These are phyloP conservation scores for Xylariaceae sp. DNA, from an alignment of 2,329 filamentous ascomycete genomes.

Conservation along the genomic window DNA sequence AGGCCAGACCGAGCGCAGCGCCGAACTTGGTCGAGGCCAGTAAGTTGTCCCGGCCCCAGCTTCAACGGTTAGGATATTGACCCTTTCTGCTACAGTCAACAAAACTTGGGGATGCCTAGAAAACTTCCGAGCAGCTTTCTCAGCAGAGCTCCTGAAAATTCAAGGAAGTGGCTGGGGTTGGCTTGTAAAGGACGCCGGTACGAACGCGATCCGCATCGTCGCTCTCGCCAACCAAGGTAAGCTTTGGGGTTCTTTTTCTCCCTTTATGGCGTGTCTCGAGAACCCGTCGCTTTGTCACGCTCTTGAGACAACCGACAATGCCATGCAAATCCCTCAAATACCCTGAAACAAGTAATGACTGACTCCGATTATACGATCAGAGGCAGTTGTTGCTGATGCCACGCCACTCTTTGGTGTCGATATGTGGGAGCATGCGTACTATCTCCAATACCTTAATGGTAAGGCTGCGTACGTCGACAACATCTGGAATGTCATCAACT, in stretches of 20 bases:
- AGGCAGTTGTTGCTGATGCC: slow-evolving; percentile 62
- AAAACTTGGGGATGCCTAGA: slow-evolving; percentile 67
- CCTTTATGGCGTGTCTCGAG: too few relatives aligned
- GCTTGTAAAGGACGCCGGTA: slow-evolving; percentile 65
- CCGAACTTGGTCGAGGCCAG: slow-evolving; percentile 55
- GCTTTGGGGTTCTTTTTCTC: too few relatives aligned
- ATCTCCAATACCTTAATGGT: slow-evolving; percentile 76
- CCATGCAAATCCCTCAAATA: too few relatives aligned
- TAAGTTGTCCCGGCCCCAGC: too few relatives aligned
- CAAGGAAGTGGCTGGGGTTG: slow-evolving; percentile 89
- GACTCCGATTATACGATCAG: too few relatives aligned
- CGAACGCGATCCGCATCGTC: slow-evolving; percentile 65
- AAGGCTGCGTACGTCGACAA: slow-evolving; percentile 74
- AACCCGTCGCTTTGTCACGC: too few relatives aligned
- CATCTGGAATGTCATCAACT: slow-evolving; percentile 78
- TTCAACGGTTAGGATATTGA: too few relatives aligned
- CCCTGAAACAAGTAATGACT: too few relatives aligned
- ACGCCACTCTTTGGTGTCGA: slow-evolving; percentile 76
- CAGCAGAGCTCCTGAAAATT: slow-evolving; percentile 62
- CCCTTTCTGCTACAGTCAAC: slow-evolving; percentile 41
- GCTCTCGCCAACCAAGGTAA: slow-evolving; percentile 88
- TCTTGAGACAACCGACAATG: too few relatives aligned
- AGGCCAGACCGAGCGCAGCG: slow-evolving; percentile 54
- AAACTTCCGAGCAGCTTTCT: slow-evolving; percentile 65
- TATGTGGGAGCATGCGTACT: slow-evolving; percentile 95